Conservation (phyloP, 805 yeast genomes). For the Saturnispora silvae region DNA sequence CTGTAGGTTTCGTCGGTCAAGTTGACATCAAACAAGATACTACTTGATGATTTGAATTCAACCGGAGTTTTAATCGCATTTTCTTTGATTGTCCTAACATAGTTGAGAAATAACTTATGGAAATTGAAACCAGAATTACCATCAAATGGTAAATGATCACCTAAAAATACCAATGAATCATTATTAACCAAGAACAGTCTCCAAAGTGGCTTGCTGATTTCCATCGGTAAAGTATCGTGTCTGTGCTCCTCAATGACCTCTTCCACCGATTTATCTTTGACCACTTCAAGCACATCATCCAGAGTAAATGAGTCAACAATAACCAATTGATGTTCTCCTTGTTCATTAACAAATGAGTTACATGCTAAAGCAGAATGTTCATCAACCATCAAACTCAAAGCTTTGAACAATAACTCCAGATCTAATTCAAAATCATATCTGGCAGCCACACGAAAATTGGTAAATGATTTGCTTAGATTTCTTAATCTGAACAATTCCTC, state of each 20-base stretch:
- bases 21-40: slow-evolving; percentile 4
- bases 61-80: neutral
- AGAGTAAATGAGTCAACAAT: slow-evolving; percentile 5
- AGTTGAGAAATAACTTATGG: slow-evolving; percentile 19
- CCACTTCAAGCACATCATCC: slow-evolving; percentile 15
- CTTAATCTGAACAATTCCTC: slow-evolving; percentile 8
- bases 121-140: slow-evolving; percentile 25
- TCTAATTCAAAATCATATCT: slow-evolving; percentile 2
- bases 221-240: neutral
- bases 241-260: slow-evolving; percentile 5
- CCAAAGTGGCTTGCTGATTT: slow-evolving; percentile 13
- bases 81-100: neutral
- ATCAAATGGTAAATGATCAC: slow-evolving; percentile 27
- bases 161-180: slow-evolving; percentile 13
- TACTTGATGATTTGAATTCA: neutral
- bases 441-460: slow-evolving; percentile 7
- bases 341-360: neutral
- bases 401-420: slow-evolving; percentile 5
- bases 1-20: neutral
- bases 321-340: neutral
- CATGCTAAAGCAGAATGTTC: neutral
- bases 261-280: slow-evolving; percentile 6
- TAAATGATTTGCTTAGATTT: slow-evolving; percentile 1
- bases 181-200: slow-evolving; percentile 10
- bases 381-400: slow-evolving; percentile 9